Conservation (phyloP, 768 basidiomycete species). For the Boletus vinaceobasis region DNA sequence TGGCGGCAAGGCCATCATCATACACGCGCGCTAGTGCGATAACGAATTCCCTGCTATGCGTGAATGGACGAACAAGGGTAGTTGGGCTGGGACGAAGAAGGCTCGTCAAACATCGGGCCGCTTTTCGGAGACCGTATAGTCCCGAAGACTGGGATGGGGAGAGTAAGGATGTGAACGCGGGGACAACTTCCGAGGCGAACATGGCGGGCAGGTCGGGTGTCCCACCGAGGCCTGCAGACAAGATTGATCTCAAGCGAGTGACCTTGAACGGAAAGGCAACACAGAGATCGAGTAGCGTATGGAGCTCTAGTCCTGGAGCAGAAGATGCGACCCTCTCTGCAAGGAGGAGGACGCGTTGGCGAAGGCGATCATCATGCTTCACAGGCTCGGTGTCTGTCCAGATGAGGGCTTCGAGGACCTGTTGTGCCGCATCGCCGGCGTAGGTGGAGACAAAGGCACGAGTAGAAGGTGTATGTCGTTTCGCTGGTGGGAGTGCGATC, state of each 20-base stretch:
- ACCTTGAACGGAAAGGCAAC: slow-evolving; percentile 51
- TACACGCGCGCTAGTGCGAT: slow-evolving; percentile 58
- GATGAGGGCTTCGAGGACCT: slow-evolving; percentile 52
- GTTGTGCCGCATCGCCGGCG: slow-evolving; percentile 52
- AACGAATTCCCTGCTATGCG: slow-evolving; percentile 49
- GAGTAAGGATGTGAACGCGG: slow-evolving; percentile 51
- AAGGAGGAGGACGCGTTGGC: slow-evolving; percentile 48
- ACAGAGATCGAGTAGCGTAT: slow-evolving; percentile 59
- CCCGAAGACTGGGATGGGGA: slow-evolving; percentile 44
- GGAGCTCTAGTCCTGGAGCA: slow-evolving; percentile 43
- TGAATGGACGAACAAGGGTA: slow-evolving; percentile 49
- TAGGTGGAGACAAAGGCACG: slow-evolving; percentile 55
- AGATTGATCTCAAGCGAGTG: slow-evolving; percentile 43
- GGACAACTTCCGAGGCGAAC: slow-evolving; percentile 47
- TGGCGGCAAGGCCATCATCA: slow-evolving; percentile 50
- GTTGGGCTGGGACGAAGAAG: slow-evolving; percentile 53
- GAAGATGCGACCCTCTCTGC: slow-evolving; percentile 50
- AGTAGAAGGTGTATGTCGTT: slow-evolving; percentile 44
- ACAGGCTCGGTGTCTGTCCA: slow-evolving; percentile 41
- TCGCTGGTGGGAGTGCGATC: slow-evolving; percentile 45
- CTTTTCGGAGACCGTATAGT: slow-evolving; percentile 63
- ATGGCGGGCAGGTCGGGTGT: slow-evolving; percentile 32
- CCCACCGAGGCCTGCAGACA: slow-evolving; percentile 38
- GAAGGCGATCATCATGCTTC: slow-evolving; percentile 44
- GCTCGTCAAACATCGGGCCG: slow-evolving; percentile 51